Evolutionary conservation across 2,329 filamentous ascomycete species (phyloP).

Genomic region (Cladosporium sp.): DNA sequence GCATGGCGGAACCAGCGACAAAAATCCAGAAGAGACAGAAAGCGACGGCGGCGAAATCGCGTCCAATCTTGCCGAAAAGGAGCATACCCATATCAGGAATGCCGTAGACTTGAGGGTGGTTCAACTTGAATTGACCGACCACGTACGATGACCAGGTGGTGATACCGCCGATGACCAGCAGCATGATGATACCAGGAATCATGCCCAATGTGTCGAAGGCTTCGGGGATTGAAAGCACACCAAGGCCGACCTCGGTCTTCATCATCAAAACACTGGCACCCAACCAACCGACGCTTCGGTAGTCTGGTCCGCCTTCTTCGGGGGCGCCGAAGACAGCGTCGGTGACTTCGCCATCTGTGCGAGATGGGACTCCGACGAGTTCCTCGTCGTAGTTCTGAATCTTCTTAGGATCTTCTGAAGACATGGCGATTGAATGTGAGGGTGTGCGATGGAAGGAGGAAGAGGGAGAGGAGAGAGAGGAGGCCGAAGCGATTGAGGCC

Average conservation of each 20-base stretch:
- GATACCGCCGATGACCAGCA: conserved; percentile 39
- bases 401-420: conserved; percentile 4
- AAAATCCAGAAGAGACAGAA: conserved; percentile 57
- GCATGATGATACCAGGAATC: conserved; percentile 45
- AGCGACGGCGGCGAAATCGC: conserved; percentile 50
- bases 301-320: conserved; percentile 17
- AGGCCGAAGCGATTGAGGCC: no score
- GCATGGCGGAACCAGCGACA: conserved; percentile 54
- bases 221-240: conserved; percentile 48
- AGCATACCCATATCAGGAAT: conserved; percentile 56
- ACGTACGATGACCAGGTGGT: conserved; percentile 49
- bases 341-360: conserved; percentile 17
- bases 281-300: conserved; percentile 37
- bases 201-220: conserved; percentile 46
- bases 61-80: conserved; percentile 48
- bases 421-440: not conserved
- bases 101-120: conserved; percentile 53
- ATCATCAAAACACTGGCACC: conserved; percentile 44
- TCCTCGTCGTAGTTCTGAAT: conserved; percentile 9
- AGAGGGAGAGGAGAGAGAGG: not conserved
- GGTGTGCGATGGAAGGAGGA: not conserved
- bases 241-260: conserved; percentile 44
- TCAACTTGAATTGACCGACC: conserved; percentile 50
- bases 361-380: conserved; percentile 13
- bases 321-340: conserved; percentile 21